Evolutionary conservation across 495 filamentous ascomycete genomes (phyloP).

Genomic region (Wilcoxina mikolae): DNA sequence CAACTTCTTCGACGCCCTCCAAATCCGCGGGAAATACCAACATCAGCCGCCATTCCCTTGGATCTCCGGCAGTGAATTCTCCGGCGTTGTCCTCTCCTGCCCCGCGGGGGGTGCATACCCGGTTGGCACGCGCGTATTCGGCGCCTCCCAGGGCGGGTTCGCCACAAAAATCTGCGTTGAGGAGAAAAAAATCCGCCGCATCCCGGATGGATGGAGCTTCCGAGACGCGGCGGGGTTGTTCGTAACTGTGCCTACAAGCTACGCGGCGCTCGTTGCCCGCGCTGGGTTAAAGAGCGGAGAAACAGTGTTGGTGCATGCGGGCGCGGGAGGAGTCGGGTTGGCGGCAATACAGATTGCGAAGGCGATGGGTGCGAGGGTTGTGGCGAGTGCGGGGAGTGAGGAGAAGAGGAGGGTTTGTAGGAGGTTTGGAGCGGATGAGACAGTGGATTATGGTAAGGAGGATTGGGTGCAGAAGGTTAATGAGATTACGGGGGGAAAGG

Average conservation of each 20-base stretch:
- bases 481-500: conserved; percentile 51
- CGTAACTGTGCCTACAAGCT: conserved; percentile 81
- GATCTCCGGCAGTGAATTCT: conserved; percentile 76
- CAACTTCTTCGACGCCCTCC: conserved; percentile 92
- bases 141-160: conserved; percentile 73
- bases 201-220: conserved; percentile 69
- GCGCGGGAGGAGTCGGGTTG: conserved; percentile 80
- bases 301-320: conserved; percentile 81
- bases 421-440: conserved; percentile 70
- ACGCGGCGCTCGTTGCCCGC: conserved; percentile 65
- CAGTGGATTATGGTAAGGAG: conserved; percentile 53
- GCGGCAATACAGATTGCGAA: conserved; percentile 91
- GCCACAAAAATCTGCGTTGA: conserved; percentile 55
- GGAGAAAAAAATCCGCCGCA: conserved; percentile 52
- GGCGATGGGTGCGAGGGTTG: conserved; percentile 72
- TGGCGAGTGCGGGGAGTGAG: conserved; percentile 69
- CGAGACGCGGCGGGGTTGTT: conserved; percentile 77
- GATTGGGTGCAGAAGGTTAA: conserved; percentile 69
- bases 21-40: conserved; percentile 70
- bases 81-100: conserved; percentile 54
- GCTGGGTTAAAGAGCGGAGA: conserved; percentile 66
- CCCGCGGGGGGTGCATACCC: conserved; percentile 48
- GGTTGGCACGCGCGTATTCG: conserved; percentile 71
- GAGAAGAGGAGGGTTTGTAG: conserved; percentile 66
- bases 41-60: conserved; percentile 62